Evolutionary conservation across 257 asterid species (phyloP).

Genomic region (Paulownia fortunei): DNA sequence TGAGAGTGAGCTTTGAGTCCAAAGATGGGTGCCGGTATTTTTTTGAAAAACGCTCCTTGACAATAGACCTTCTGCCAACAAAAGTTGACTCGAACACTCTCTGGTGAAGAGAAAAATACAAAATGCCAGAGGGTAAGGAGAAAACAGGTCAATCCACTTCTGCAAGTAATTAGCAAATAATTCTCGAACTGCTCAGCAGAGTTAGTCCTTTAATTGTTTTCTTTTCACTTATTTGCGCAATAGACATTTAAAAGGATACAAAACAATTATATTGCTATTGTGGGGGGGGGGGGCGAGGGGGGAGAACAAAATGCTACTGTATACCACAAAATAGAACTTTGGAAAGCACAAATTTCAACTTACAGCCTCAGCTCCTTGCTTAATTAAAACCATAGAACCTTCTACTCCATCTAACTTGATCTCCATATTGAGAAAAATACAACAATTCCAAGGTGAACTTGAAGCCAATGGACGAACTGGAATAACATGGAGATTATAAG

Average conservation of each 20-base stretch:
- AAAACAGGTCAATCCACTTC: not conserved
- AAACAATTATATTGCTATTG: not conserved
- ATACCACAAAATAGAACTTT: not conserved
- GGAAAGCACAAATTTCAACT: slow-evolving; percentile 38
- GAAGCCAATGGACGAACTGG: slow-evolving; percentile 8
- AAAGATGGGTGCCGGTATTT: slow-evolving; percentile 86
- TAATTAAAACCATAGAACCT: slow-evolving; percentile 56
- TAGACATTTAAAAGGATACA: not conserved
- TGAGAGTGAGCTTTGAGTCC: slow-evolving; percentile 82
- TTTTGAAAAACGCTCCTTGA: slow-evolving; percentile 89
- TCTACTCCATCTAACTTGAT: slow-evolving; percentile 46
- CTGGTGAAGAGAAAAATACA: slow-evolving; percentile 36
- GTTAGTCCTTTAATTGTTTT: not conserved
- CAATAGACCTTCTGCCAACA: slow-evolving; percentile 69
- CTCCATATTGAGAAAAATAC: slow-evolving; percentile 39
- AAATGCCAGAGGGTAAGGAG: not conserved
- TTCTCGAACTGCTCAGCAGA: not conserved
- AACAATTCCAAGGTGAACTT: not conserved
- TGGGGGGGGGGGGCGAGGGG: too few relatives aligned
- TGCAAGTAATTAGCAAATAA: not conserved
- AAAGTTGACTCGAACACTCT: slow-evolving; percentile 81
- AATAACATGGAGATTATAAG: not conserved
- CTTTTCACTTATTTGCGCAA: not conserved
- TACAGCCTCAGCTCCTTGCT: slow-evolving; percentile 95
- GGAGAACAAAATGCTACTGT: too few relatives aligned